Evolutionary conservation across 208 protist genomes (phyloP).

Genomic region (Cochliopodium minus): DNA sequence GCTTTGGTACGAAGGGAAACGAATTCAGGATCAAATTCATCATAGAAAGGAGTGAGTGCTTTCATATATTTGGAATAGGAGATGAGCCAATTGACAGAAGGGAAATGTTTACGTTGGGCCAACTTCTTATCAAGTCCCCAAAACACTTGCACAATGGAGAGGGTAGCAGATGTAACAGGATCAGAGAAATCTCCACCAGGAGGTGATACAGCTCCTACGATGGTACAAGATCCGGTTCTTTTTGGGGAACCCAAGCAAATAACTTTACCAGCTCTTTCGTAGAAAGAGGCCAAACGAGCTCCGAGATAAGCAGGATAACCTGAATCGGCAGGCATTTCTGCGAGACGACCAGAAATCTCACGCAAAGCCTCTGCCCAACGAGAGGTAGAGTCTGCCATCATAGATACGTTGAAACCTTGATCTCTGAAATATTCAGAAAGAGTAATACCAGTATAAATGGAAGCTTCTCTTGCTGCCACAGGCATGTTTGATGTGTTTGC

Average conservation of each 20-base stretch:
- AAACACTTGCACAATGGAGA: constrained; percentile 99
- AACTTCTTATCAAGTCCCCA: constrained; percentile 99
- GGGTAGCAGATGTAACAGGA: constrained; percentile 93
- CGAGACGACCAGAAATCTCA: constrained; percentile 99
- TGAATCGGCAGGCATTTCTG: constrained; percentile 98
- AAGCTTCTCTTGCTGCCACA: constrained; percentile 99
- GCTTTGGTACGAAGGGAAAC: constrained; percentile 66
- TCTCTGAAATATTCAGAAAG: constrained; percentile 99
- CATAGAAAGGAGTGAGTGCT: constrained; percentile 88
- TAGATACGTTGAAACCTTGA: constrained; percentile 97
- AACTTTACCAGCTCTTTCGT: constrained; percentile 85
- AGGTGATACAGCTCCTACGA: constrained; percentile 97
- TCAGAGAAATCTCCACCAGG: constrained; percentile 99
- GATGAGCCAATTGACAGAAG: constrained; percentile 98
- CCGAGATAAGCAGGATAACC: constrained; percentile 98
- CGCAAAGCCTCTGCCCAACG: constrained; percentile 99
- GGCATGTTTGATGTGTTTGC: constrained; percentile 99
- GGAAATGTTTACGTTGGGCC: constrained; percentile 99
- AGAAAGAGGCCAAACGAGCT: constrained; percentile 96
- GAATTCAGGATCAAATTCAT: constrained; percentile 82
- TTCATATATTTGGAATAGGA: constrained; percentile 97
- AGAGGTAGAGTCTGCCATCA: constrained; percentile 99
- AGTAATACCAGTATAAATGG: constrained; percentile 99
- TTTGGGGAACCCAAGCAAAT: constrained; percentile 80
- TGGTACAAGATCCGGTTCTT: constrained; percentile 91